Base-by-base conservation (phyloP, 768 basidiomycete genomes). In the Termitomyces sp. region DNA sequence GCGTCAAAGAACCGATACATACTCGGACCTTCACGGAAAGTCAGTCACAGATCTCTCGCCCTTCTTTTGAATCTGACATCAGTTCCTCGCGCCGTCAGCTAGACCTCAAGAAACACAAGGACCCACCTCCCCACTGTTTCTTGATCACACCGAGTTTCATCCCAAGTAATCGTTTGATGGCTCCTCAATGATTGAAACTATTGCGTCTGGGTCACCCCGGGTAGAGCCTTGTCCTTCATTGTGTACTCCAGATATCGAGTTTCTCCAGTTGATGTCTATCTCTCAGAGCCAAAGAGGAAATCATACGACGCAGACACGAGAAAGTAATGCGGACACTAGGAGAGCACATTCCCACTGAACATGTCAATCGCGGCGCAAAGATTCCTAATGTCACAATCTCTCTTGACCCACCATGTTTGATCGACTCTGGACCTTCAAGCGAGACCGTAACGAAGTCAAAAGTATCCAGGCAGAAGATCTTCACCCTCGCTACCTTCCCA, bases 301-400 rank as follows among this genome's bases (percentile, higher is more conserved):
- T 56, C 16, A 30, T 58, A 12, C 52, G 56, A 24, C 49, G 66
- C 14, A 57, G 59, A 24, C 58, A 64, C 20, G 46, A 59, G 4
- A 67, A 67, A 26, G 58, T 67, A 2, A 63, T 62, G 62, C 60
- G 61, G 7, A 65, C 59, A 16, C 32, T 67, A 6, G 66, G 66
- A 6, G 66, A 67, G 47, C 48, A 43, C 2, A 54, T 67, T 5
- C 66, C 66, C 7, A 46, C 54, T 4, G 66, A 67, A 22, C 63
- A 65, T 26, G 58, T 65, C 20, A 59, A 49, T 38, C 57, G 45
- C 30, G 61, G 53, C 6, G 47, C 51, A 6, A 56, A 54, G 24
- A 57, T 58, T 24, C 56, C 44, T 7, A 61, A 61, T 47, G 54
- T 61, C 9, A 63, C 53, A 3, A 44, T 58, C 13, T 58, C 60